Base-by-base conservation (phyloP, 768 basidiomycete species). In the Sporobolomyces pararoseus region DNA sequence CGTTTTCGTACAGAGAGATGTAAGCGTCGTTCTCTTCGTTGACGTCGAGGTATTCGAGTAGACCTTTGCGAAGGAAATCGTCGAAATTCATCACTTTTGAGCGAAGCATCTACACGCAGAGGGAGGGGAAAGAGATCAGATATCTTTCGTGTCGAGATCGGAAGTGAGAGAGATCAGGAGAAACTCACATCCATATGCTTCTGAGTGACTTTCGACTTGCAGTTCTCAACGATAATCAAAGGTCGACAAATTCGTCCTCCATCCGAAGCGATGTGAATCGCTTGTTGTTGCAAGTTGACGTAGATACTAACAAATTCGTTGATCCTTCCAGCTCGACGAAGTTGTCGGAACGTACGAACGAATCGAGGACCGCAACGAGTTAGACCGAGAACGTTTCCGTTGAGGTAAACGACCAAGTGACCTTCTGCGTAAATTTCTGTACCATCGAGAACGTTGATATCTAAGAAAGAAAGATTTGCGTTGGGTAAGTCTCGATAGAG, bases 11-110 rank as follows among this genome's bases (percentile, higher is more conserved):
- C 52, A 98, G 84, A 2, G 96, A 93, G 74, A 99, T 95, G 79
- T 88, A 88, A 25, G 94, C 88, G 80, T 98, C 96, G 78, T 98
- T 98, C 81, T 99, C 96, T 80, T 99, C 96, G 79, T 99, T 99
- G 63, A 97, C 94, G 78, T 98, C 96, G 47, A 97, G 86, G 78
- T 99, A 99, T 79, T 99, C 96, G 68, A 98, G 91, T 19, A 99
- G 84, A 35, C 96, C 96, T 71, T 87, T 87, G 53, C 85, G 84
- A 27, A 99, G 83, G 81, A 99, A 98, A 79, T 94, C 92, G 79
- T 99, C 95, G 77, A 99, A 99, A 6, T 86, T 86, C 50, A 90
- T 84, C 57, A 81, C 80, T 39, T 86, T 88, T 75, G 86, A 85
- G 79, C 94, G 94, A 64, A 98, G 84, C 78, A 88, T 83, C 89